Conservation (phyloP, 169 alveolate species). For the Cryptosporidium viatorum region DNA sequence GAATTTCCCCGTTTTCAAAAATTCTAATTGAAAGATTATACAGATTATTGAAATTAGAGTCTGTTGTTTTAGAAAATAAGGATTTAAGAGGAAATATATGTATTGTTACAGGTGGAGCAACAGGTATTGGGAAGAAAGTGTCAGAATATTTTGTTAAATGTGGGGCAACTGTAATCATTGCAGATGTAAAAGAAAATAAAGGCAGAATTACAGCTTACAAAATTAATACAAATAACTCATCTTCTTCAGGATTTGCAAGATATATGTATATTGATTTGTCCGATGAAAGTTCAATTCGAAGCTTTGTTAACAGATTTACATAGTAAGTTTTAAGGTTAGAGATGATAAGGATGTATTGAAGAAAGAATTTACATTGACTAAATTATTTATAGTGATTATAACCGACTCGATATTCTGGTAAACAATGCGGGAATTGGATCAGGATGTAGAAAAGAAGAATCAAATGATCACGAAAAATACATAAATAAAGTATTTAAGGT, state of each 20-base stretch:
- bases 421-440: constrained; percentile 69
- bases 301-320: constrained; percentile 48
- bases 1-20: neutral
- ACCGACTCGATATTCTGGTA: constrained; percentile 45
- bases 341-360: neutral
- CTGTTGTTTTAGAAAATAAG: neutral
- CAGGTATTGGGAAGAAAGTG: constrained; percentile 59
- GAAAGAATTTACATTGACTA: neutral
- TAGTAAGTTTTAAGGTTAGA: constrained; percentile 31
- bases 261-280: constrained; percentile 59
- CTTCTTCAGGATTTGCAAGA: constrained; percentile 26
- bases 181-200: constrained; percentile 29
- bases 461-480: neutral
- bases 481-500: constrained; percentile 19
- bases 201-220: constrained; percentile 59
- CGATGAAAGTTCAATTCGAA: constrained; percentile 12
- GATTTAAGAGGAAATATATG: constrained; percentile 55
- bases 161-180: constrained; percentile 72
- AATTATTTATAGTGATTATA: constrained; percentile 35
- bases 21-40: neutral
- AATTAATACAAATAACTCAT: constrained; percentile 31
- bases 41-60: neutral
- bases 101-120: constrained; percentile 73
- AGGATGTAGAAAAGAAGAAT: neutral
- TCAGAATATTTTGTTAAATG: constrained; percentile 25